Base-by-base conservation (phyloP, 352 stramenopile genomes). In the Sclerospora graminicola region DNA sequence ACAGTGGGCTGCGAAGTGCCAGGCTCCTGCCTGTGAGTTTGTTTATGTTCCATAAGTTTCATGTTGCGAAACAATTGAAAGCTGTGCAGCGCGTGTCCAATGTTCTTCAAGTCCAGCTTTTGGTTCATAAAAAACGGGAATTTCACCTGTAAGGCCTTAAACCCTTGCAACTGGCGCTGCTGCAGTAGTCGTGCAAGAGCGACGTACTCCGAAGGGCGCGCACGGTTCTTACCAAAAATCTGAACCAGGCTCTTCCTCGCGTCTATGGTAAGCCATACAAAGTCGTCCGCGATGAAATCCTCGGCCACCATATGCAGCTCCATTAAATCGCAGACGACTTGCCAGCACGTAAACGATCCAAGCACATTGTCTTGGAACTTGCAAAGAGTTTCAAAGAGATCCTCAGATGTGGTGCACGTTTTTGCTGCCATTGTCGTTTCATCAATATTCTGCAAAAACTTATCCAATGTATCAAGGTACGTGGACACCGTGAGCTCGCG, bases 291-390 rank as follows among this genome's bases (percentile, higher is more conserved):
- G 18, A 63, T 46, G 13, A 86, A 69, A 9, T 70, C 57, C 28
- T 82, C 57, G 4, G 52, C 28, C 44, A 90, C 54, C 49, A 88
- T 64, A 37, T 84, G 78, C 20, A 90, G 63, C 42, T 84, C 75
- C 52, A 88, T 74, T 27, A 90, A 44, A 47, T 90, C 78, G 15
- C 71, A 84, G 43, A 83, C 70, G 14, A 90, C 59, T 52, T 90
- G 78, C 78, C 78, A 90, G 48, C 78, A 84, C n/a, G 78, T 90
- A 62, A 88, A 90, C 9, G 78, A 87, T n/a, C 78, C 78, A 27
- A 90, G 65, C 5, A 59, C 71, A 29, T 89, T 86, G 46, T 71
- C 44, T 39, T 74, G 51, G 45, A 87, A 87, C 34, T 76, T 69
- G 31, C 64, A 67, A 6, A 90, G 67, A 28, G 61, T 60, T 15